A percentile compares a stretch with the other conserved stretches of the same genome.
Evolutionary conservation across 139 green algal genomes (phyloP).

Genomic region (Coelastrella sp.): DNA sequence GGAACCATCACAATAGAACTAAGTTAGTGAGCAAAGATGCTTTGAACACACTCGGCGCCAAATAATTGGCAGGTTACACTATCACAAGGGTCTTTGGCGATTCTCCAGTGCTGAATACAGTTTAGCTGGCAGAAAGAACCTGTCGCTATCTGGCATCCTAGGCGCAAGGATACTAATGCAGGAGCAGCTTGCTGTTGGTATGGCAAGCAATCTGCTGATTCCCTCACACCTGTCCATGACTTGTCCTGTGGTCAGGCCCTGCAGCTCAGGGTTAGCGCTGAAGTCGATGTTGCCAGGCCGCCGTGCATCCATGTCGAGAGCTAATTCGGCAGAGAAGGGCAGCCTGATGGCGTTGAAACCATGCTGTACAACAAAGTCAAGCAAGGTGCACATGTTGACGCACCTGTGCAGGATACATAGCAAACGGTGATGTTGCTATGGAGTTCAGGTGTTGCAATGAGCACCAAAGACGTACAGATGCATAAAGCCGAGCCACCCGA

Average conservation of each 20-base stretch:
- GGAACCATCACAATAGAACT: background rate
- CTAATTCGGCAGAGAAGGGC: slow-evolving; percentile 51
- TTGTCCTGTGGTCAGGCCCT: slow-evolving; percentile 43
- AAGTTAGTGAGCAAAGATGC: background rate
- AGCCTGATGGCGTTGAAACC: slow-evolving; percentile 55
- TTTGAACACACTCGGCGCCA: background rate
- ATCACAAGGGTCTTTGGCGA: too few species aligned
- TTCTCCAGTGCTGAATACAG: too few species aligned
- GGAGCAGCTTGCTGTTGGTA: too few species aligned
- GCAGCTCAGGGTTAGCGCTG: slow-evolving; percentile 41
- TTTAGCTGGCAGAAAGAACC: too few species aligned
- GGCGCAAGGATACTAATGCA: background rate
- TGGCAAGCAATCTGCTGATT: background rate
- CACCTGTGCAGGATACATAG: background rate
- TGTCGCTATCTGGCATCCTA: background rate
- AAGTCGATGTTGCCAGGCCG: slow-evolving; percentile 48
- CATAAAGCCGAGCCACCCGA: background rate
- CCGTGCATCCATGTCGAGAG: slow-evolving; percentile 43
- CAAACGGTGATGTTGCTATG: background rate
- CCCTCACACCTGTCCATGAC: slow-evolving; percentile 43
- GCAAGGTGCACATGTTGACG: slow-evolving; percentile 16
- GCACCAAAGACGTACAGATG: background rate
- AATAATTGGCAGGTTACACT: too few species aligned
- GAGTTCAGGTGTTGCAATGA: background rate
- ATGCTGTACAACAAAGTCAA: slow-evolving; percentile 32